These are phyloP conservation scores for Penicillium pulvis DNA, from an alignment of 495 filamentous ascomycete genomes.

Conservation along the genomic window DNA sequence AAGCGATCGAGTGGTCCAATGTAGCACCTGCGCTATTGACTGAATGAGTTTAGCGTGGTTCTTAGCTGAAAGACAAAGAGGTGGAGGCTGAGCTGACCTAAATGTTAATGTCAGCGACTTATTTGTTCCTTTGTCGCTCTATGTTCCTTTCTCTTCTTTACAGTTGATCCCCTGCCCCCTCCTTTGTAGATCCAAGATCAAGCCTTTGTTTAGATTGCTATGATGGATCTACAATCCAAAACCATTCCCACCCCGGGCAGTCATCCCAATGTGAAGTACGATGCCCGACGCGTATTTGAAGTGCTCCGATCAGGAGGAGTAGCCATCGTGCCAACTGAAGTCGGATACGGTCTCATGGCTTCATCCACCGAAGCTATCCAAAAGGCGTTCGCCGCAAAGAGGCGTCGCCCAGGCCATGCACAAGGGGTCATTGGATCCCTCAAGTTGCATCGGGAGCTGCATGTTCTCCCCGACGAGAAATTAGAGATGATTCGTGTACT, in stretches of 20 bases:
- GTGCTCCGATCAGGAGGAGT: conserved; percentile 11
- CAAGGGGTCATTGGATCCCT: conserved; percentile 30
- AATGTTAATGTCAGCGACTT: no score
- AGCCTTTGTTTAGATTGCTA: neutral
- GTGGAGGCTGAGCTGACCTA: no score
- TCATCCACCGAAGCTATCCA: conserved; percentile 21
- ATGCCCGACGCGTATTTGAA: conserved; percentile 10
- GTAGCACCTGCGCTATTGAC: no score
- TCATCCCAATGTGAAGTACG: conserved; percentile 8
- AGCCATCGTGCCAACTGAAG: conserved; percentile 19
- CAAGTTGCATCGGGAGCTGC: conserved; percentile 23
- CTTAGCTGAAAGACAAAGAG: no score
- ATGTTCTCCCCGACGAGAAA: conserved; percentile 18
- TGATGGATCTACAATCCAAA: neutral
- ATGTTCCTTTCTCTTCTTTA: no score
- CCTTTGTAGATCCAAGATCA: no score
- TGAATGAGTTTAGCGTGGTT: no score
- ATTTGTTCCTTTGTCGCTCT: no score
- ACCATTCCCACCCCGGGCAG: conserved; percentile 14
- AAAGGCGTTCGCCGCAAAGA: conserved; percentile 25
- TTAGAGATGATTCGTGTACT: conserved; percentile 31
- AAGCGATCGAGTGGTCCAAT: no score
- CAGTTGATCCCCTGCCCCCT: no score
- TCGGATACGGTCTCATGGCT: conserved; percentile 37
- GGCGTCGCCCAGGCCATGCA: conserved; percentile 23